Conservation (phyloP, 257 asterid species). For the Rehmannia glutinosa region DNA sequence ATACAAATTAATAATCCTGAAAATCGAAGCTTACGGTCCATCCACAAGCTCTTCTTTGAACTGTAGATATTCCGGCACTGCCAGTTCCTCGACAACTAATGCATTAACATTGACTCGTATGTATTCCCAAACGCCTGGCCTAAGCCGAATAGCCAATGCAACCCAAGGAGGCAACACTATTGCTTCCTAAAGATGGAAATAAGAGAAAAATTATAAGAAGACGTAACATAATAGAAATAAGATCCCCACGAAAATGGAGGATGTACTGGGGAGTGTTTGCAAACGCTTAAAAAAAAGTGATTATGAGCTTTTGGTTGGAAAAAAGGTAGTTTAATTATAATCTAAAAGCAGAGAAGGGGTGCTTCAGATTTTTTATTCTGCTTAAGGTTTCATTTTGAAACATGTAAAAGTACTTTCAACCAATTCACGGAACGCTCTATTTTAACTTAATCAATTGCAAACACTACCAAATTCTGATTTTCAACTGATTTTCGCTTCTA, state of each 20-base stretch:
- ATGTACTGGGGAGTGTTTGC: no score
- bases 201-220: not conserved
- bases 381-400: no score
- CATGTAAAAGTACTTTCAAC: no score
- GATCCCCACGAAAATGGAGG: not conserved
- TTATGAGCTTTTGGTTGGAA: no score
- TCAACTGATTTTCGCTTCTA: no score
- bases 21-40: slow-evolving; percentile 37
- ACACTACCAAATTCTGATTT: no score
- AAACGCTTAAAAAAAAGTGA: no score
- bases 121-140: slow-evolving; percentile 83
- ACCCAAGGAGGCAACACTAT: slow-evolving; percentile 80
- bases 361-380: no score
- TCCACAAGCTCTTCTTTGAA: slow-evolving; percentile 69
- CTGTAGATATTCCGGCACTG: slow-evolving; percentile 64
- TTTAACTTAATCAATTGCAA: no score
- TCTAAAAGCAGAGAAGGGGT: no score
- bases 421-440: no score
- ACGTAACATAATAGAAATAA: not conserved
- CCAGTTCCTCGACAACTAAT: slow-evolving; percentile 53
- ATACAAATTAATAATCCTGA: not conserved
- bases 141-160: slow-evolving; percentile 67
- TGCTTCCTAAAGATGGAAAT: slow-evolving; percentile 45
- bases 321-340: no score
- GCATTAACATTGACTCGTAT: slow-evolving; percentile 55